Conservation (phyloP, 176 grass and related monocot genomes). For the Musa itinerans region DNA sequence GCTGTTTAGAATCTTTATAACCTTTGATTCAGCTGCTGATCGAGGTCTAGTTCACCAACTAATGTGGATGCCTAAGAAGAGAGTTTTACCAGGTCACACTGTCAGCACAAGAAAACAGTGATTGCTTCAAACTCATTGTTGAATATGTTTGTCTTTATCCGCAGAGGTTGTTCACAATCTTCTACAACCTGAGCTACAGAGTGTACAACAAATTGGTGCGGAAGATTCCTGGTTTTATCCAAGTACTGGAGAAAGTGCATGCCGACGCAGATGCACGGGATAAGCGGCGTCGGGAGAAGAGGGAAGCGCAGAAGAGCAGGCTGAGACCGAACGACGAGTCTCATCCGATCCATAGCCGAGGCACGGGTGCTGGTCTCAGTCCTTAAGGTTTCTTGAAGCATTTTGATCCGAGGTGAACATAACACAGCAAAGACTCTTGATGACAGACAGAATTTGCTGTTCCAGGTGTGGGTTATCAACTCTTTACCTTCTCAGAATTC, state of each 20-base stretch:
- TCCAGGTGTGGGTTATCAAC: background rate
- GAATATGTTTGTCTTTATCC: background rate
- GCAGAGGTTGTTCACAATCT: slow-evolving; percentile 22
- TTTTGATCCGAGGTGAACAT: background rate
- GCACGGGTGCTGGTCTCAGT: no score
- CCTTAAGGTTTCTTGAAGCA: background rate
- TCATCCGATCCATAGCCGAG: background rate
- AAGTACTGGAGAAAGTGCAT: slow-evolving; percentile 21
- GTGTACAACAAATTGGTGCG: slow-evolving; percentile 14
- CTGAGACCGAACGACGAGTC: slow-evolving; percentile 3
- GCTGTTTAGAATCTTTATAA: no score
- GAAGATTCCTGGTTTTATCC: slow-evolving; percentile 11
- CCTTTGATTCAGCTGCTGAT: no score
- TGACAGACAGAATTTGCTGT: background rate
- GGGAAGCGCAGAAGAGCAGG: background rate
- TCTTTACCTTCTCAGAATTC: no score
- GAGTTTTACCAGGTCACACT: background rate
- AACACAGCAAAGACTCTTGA: background rate
- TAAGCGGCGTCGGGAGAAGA: background rate
- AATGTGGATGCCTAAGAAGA: background rate
- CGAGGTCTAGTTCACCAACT: background rate
- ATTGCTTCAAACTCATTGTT: background rate
- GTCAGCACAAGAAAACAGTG: background rate
- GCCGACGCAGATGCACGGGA: slow-evolving; percentile 11
- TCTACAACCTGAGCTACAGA: slow-evolving; percentile 24